Evolutionary conservation across 2,329 filamentous ascomycete species (phyloP).

Genomic region (Cytospora leucostoma): DNA sequence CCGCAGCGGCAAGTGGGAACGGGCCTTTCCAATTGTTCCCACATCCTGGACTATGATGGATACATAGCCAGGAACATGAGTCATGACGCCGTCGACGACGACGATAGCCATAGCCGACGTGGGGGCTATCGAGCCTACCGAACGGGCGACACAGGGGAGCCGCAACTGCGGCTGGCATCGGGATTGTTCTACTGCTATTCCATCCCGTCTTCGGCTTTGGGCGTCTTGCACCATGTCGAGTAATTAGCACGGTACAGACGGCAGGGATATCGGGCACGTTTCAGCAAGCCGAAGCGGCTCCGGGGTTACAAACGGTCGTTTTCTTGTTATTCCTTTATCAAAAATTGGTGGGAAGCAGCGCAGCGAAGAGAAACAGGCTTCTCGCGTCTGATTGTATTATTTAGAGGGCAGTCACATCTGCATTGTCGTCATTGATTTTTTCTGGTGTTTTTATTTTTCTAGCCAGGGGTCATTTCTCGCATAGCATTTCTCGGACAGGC

Average conservation of each 20-base stretch:
- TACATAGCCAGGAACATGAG: constrained; percentile 13
- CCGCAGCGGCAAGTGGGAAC: constrained; percentile 18
- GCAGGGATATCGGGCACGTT: not conserved
- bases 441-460: not conserved
- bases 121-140: not conserved
- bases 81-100: constrained; percentile 18
- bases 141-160: too few species aligned
- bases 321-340: not conserved
- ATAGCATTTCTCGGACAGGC: constrained; percentile 25
- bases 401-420: not conserved
- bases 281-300: not conserved
- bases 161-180: not conserved
- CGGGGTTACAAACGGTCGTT: not conserved
- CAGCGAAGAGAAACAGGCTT: not conserved
- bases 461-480: not conserved
- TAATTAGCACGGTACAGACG: not conserved
- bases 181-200: not conserved
- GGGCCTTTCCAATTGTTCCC: constrained; percentile 3
- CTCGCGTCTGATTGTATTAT: not conserved
- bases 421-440: not conserved
- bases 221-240: too few species aligned
- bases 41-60: constrained; percentile 5
- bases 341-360: not conserved
- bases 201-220: not conserved
- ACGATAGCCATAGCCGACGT: constrained; percentile 15